phyloP scores from a whole-genome alignment of 495 filamentous ascomycete species.

The Neurospora sp. region DNA sequence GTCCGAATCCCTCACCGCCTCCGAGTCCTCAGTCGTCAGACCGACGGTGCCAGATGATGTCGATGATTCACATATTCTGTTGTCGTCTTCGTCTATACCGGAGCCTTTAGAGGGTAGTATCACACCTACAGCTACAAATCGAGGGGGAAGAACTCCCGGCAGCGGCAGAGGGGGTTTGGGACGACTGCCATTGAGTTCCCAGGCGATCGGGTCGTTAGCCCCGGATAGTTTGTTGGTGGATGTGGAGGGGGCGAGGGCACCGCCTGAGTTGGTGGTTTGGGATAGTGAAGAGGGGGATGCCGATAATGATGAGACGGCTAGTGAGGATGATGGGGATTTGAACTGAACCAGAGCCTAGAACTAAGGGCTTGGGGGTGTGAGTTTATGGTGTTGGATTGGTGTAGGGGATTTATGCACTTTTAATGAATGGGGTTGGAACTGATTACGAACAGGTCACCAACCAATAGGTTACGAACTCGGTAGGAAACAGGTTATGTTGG shows the following conservation, averaged over 20 bases:
- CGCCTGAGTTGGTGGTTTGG: slow-evolving; percentile 28
- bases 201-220: not conserved
- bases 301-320: not conserved
- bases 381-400: not conserved
- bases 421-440: not conserved
- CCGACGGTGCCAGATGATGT: not conserved
- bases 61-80: not conserved
- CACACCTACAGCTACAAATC: not conserved
- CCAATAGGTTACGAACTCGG: not conserved
- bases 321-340: not conserved
- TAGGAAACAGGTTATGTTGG: not conserved
- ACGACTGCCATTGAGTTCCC: not conserved
- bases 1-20: not conserved
- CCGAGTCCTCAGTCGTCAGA: not conserved
- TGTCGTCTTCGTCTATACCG: not conserved
- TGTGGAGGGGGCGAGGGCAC: slow-evolving; percentile 29
- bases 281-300: slow-evolving; percentile 20
- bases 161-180: not conserved
- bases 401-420: not conserved
- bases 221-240: slow-evolving; percentile 31
- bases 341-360: not conserved
- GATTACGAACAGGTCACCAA: not conserved
- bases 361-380: not conserved
- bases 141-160: not conserved
- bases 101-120: slow-evolving; percentile 5